Conservation (phyloP, 1,284 basidiomycete genomes). For the Moesziomyces globuligerus region DNA sequence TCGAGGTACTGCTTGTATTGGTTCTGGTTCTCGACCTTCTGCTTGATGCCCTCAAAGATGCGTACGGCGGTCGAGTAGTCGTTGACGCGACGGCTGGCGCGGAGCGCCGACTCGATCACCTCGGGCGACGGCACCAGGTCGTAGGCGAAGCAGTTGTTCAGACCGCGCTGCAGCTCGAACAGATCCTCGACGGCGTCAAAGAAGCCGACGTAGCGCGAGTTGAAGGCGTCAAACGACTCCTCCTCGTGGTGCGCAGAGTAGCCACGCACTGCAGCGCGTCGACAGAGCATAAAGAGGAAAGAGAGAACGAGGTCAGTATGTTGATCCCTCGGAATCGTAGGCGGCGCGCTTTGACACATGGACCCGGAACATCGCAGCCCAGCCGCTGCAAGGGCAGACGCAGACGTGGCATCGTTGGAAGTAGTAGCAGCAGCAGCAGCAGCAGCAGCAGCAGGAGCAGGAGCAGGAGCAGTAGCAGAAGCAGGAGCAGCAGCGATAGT, state of each 20-base stretch:
- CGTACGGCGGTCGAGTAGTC: constrained; percentile 96
- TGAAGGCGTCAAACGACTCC: constrained; percentile 94
- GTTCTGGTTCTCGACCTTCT: constrained; percentile 65
- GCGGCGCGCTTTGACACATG: no score
- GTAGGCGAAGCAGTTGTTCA: constrained; percentile 99
- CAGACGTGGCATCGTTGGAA: no score
- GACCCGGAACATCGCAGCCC: no score
- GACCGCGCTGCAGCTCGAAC: constrained; percentile 84
- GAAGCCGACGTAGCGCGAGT: constrained; percentile 90
- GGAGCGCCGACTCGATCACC: constrained; percentile 89
- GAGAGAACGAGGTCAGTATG: constrained; percentile 6
- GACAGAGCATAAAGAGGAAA: not conserved
- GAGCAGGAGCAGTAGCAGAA: no score
- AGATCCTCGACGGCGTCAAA: constrained; percentile 92
- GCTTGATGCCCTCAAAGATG: constrained; percentile 76
- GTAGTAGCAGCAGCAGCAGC: no score
- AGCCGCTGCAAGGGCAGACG: no score
- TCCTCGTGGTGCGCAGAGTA: constrained; percentile 71
- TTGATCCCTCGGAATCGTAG: no score
- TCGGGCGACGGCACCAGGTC: constrained; percentile 91
- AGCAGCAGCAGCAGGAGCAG: no score
- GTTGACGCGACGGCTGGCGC: constrained; percentile 89
- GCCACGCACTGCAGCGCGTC: constrained; percentile 41
- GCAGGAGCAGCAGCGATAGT: no score
- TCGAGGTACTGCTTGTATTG: constrained; percentile 67